Evolutionary conservation across 2,329 filamentous ascomycete genomes (phyloP), one percentile per base, ranked within the genome.

Genomic region (Xylariomycetidae sp.): DNA sequence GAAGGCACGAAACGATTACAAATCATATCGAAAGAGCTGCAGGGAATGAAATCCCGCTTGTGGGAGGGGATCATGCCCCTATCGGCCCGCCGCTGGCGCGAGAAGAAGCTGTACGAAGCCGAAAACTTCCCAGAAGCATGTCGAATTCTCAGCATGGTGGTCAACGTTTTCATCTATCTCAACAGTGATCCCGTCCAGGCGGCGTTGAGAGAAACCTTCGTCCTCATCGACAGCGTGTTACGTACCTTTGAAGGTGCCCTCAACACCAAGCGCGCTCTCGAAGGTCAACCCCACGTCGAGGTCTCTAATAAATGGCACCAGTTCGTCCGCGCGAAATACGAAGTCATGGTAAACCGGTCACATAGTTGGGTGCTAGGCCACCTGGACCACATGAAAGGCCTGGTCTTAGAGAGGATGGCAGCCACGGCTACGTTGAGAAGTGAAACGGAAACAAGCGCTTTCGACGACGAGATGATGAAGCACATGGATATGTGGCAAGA

Each of bases 51-150:
- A n/a, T 46, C 47, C 8, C 37, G 51, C 6, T 14, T 56, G 0
- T 57, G 51, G 54, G 50, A 52, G 9, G 53, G 54, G 3, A 23
- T 56, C 1, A 30, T 44, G 5, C 54, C 54, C 3, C 28, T 57
- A 12, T 53, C 54, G 0, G 48, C 54, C 15, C 40, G 49, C 10
- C 40, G 47, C 15, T 57, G 52, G 54, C 28, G 40, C 1, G 47
- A 56, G 0, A 11, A 50, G 16, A 25, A 36, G 0, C 44, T 57
- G 1, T 48, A 55, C 13, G 31, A 46, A 0, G 42, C 39, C 0
- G 26, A 41, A 1, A 51, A 49, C 11, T 57, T 56, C n/a, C 13
- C 26, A 5, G 15, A 25, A 1, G 54, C 54, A 41, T 57, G 1
- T 33, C 35, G 0, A 38, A 31, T 27, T 7, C 25, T 27, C 13